Evolutionary conservation across 768 basidiomycete genomes (phyloP).

Genomic region (Trametes coccinea): DNA sequence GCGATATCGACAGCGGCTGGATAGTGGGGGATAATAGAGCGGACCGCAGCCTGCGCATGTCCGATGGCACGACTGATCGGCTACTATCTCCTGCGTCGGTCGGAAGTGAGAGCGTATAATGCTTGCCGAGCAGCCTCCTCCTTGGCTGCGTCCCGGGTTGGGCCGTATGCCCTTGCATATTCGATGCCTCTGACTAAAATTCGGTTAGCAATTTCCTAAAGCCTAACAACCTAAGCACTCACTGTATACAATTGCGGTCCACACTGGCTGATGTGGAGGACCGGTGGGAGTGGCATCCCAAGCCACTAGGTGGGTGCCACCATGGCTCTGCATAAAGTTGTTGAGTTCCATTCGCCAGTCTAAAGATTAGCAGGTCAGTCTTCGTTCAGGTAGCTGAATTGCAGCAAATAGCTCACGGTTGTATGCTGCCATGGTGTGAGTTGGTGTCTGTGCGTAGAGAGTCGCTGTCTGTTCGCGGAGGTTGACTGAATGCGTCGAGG

Average conservation of each 20-base stretch:
- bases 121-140: slow-evolving; percentile 31
- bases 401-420: slow-evolving; percentile 20
- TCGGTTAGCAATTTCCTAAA: not conserved
- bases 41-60: not conserved
- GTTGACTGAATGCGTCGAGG: not conserved
- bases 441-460: not conserved
- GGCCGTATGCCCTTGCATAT: slow-evolving; percentile 24
- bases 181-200: slow-evolving; percentile 30
- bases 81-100: slow-evolving; percentile 25
- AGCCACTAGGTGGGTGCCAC: slow-evolving; percentile 23
- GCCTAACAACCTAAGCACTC: slow-evolving; percentile 1
- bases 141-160: slow-evolving; percentile 26
- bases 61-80: not conserved
- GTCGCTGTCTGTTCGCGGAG: not conserved
- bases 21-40: not conserved
- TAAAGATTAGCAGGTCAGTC: slow-evolving; percentile 3
- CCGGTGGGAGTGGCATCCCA: slow-evolving; percentile 30
- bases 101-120: slow-evolving; percentile 23
- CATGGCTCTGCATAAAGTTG: slow-evolving; percentile 34
- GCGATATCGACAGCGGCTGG: slow-evolving; percentile 7
- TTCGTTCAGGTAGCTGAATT: not conserved
- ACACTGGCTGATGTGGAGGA: slow-evolving; percentile 29
- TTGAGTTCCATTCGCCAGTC: slow-evolving; percentile 36
- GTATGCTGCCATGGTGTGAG: slow-evolving; percentile 13
- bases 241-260: slow-evolving; percentile 33